phyloP scores from a whole-genome alignment of 1,139 yeast genomes.

The Nakaseomyces glabratus region DNA sequence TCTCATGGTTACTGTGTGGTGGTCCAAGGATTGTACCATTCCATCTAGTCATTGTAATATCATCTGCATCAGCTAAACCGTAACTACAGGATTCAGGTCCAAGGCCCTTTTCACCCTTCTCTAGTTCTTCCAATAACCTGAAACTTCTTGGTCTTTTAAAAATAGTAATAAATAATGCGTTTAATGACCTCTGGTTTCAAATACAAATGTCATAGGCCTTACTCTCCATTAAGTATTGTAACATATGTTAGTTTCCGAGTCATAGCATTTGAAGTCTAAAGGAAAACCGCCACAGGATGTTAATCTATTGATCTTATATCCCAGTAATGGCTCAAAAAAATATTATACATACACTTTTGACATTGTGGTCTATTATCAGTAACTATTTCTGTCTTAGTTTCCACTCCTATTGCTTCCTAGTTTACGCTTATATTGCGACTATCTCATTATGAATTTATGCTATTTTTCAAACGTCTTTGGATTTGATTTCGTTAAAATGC shows the following conservation, averaged over 20 bases:
- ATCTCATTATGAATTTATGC: no score
- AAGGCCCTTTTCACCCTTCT: conserved; percentile 94
- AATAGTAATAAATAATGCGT: no score
- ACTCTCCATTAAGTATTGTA: no score
- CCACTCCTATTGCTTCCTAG: background rate
- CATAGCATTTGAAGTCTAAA: no score
- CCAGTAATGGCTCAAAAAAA: no score
- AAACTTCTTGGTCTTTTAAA: conserved; percentile 95
- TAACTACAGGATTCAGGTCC: conserved; percentile 97
- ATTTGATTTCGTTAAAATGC: background rate
- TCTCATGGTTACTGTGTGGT: conserved; percentile 89
- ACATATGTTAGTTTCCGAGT: background rate
- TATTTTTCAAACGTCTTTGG: no score
- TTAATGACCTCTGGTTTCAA: no score
- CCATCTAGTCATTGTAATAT: conserved; percentile 88
- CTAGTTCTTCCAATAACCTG: conserved; percentile 87
- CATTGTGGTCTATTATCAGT: conserved; percentile 21
- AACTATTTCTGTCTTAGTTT: background rate
- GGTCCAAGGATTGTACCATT: conserved; percentile 96
- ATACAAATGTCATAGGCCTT: no score
- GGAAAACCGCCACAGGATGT: no score
- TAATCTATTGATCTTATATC: no score
- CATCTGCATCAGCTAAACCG: conserved; percentile 82
- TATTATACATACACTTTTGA: conserved; percentile 37
- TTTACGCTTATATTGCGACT: background rate